Evolutionary conservation across 2,329 filamentous ascomycete species (phyloP), one percentile per base, ranked within the genome.

Genomic region (Sclerotinia glacialis): DNA sequence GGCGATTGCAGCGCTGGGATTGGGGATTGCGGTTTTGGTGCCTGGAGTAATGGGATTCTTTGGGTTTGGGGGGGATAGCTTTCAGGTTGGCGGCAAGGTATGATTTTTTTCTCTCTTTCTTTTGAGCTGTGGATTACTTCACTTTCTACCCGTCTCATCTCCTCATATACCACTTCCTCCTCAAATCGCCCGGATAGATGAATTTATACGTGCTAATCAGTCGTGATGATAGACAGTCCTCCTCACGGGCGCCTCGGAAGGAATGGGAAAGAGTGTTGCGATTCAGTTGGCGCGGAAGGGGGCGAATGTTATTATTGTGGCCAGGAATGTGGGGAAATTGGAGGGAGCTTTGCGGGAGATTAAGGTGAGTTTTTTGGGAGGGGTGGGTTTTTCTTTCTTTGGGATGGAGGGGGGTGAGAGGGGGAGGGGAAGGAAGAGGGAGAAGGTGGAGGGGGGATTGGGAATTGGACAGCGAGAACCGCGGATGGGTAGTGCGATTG

Each of bases 201-300:
- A 21, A 26, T 16, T 42, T 26, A 34, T 37, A n/a, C 14, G 8
- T 52, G 23, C 23, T 49, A 65, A 62, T 34, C 16, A 50, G 59
- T 34, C 14, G 67, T 72, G 31, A 73, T 65, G 12, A 68, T 64
- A 97, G 93, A 97, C 93, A 2, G 83, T 96, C 63, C 82, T 98
- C 65, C 82, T 99, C 63, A 99, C 95, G 0, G 95, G 95, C 56
- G 93, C 89, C 42, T 97, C 95, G 0, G 91, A 97, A 76, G 95
- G 95, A 67, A 92, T 97, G 89, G 95, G 95, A 68, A 87, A 88
- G 72, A 86, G 87, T 62, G 86, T 89, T 26, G 93, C 89, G 6
- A 83, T 86, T 62, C 83, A 93, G 71, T 86, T 99, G 54, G 85
- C 94, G 3, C 81, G 85, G 60, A 93, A 93, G 77, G 95, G 95